Base-by-base conservation (phyloP, 1,139 yeast genomes). In the Taphrina flavorubra region DNA sequence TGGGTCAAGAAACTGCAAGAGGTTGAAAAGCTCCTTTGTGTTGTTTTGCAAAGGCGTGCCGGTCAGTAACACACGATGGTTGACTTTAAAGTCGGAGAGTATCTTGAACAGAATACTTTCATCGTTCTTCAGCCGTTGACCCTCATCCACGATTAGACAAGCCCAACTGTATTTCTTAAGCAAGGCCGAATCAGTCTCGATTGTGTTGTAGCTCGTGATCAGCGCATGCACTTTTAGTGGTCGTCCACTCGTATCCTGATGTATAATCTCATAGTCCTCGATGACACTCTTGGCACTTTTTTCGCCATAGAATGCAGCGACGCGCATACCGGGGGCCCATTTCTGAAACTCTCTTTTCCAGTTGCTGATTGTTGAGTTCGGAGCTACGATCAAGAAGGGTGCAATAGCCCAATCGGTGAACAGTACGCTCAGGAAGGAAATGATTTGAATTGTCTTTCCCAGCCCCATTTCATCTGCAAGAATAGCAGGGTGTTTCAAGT, bases 391-490 rank as follows among this genome's bases (percentile, higher is more conserved):
- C 74, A 90, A 82, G 74, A 87, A 88, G 31, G 91, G 92, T 61
- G 73, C 72, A 34, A 69, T 53, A 5, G 63, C 69, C 65, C 72
- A 71, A 37, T 62, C 68, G 39, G 71, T 69, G 49, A 60, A 65
- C 37, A 73, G 37, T 1, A 70, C 70, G 42, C 73, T 68, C 10
- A 68, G 53, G 62, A 74, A 74, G 6, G 98, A 86, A 71, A 94
- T 91, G 0, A 97, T 91, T 78, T 94, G 99, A 71, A 94, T 82
- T 0, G 99, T 94, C 77, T 94, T 94, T 71, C 99, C 99, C 70
- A 94, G 83, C 1, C 99, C 99, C 99, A 94, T 94, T 78, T 94
- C 99, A 79, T 94, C 99, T 10, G 99, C 99, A 70, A 94, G 82
- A 63, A 94, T 92, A 62, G 98, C 98, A 0, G 95, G 71, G 31